Evolutionary conservation across 371 early-diverging fungal genomes (phyloP), one percentile per base, ranked within the genome.

Genomic region (Lichtheimia hyalospora): DNA sequence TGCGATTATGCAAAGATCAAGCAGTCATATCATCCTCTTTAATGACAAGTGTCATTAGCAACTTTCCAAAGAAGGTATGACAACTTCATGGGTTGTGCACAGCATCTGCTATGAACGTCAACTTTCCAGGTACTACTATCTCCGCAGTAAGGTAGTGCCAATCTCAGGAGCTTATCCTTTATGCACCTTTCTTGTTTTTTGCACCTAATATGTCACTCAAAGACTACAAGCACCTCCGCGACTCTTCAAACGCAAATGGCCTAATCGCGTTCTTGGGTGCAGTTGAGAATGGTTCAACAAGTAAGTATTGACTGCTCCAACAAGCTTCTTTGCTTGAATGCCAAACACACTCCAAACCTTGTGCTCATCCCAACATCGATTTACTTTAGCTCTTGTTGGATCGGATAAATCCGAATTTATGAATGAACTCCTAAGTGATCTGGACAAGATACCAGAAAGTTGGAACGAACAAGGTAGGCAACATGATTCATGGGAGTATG

Each of bases 161-260:
- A 25, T 25, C 5, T 25, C 25, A 10, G 34, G 34, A 34, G 34
- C 34, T 8, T 5, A 34, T 34, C 10, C 46, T 46, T 46, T 21
- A 46, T 46, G 46, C 46, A 46, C n/a, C 43, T 27, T 46, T 46
- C 8, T 16, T 8, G 27, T 27, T n/a, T 8, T 55, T 43, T 24
- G 21, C 43, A 55, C 20, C 13, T 20, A 49, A n/a, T 21, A 57
- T 57, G 58, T 57, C 28, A 18, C 18, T 49, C n/a, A 44, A 25
- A 3, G 49, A 57, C 21, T 57, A 57, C 48, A 49, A 25, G 20
- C 23, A n/a, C 18, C 10, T 46, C 10, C 39, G 50, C 16, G 21
- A 48, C 34, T 57, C 58, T 20, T 7, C 49, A 1, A 25, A 46
- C 15, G 48, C 46, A 14, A 27, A 51, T 44, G 52, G 3, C 13